These are phyloP conservation scores for Candida endomychidarum DNA, from an alignment of 805 yeast genomes.

Conservation along the genomic window DNA sequence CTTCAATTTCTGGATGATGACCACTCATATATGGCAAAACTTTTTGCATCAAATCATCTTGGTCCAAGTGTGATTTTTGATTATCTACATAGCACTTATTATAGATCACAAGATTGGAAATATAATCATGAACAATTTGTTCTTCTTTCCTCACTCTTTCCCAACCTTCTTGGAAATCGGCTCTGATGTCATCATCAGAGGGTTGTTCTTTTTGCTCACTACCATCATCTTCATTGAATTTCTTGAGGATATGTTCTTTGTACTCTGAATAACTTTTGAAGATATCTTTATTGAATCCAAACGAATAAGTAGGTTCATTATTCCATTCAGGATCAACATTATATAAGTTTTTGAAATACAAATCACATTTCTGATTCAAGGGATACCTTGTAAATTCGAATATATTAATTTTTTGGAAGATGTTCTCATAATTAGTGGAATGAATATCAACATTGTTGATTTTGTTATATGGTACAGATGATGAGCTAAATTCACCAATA, in stretches of 20 bases:
- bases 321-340: slow-evolving; percentile 16
- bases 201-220: slow-evolving; percentile 3
- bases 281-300: slow-evolving; percentile 16
- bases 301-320: slow-evolving; percentile 17
- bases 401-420: slow-evolving; percentile 12
- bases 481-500: neutral
- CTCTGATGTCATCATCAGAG: slow-evolving; percentile 10
- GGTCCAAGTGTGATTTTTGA: slow-evolving; percentile 4
- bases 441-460: slow-evolving; percentile 4
- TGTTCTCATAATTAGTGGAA: slow-evolving; percentile 10
- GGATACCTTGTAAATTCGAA: slow-evolving; percentile 9
- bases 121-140: slow-evolving; percentile 23
- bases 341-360: slow-evolving; percentile 20
- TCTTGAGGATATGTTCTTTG: slow-evolving; percentile 9
- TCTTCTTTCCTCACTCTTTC: slow-evolving; percentile 19
- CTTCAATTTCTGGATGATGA: slow-evolving; percentile 20
- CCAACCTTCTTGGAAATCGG: slow-evolving; percentile 16
- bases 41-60: slow-evolving; percentile 15
- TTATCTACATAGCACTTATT: slow-evolving; percentile 23
- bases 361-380: slow-evolving; percentile 21
- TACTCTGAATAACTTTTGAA: slow-evolving; percentile 15
- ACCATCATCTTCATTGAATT: slow-evolving; percentile 4
- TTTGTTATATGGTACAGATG: neutral
- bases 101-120: slow-evolving; percentile 24
- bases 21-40: slow-evolving; percentile 26